Evolutionary conservation across 768 basidiomycete species (phyloP), one percentile per base, ranked within the genome.

Genomic region (Xerocomellus intermedius): DNA sequence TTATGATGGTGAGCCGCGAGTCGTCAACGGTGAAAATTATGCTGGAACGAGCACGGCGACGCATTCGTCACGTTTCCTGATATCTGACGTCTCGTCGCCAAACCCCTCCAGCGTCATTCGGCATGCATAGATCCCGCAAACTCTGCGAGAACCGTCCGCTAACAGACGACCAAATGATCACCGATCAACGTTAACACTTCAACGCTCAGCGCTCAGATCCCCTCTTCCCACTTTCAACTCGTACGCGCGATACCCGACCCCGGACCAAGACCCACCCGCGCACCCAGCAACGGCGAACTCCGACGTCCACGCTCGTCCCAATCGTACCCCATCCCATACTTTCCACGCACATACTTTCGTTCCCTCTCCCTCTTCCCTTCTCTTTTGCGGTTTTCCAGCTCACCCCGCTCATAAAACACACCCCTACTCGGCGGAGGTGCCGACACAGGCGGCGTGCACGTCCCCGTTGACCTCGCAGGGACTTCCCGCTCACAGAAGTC

Each of bases 321-420:
- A 16, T 76, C 74, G 56, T 78, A 79, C 33, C 75, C 33, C 75
- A 57, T 66, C 35, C 66, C 70, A 28, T 69, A 67, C 10, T 55
- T 55, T 22, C 61, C 58, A 48, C 72, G 68, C 41, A 44, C 60
- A 50, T 73, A 75, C 22, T 74, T 75, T 36, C 74, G 68, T 37
- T 78, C 75, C n/a, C 62, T 30, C 56, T 44, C 66, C 5, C 52
- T 24, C 10, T 47, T 44, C 7, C 39, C 8, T 10, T 47, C 21
- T 17, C 21, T 19, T 2, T 46, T 37, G 12, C 13, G 33, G 13
- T 33, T 43, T 17, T 37, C 63, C 0, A 48, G 58, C 12, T 48
- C 24, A 9, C 35, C 58, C 1, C 61, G 57, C 42, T 76, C 76
- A 47, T 75, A 76, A 54, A 73, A 73, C 33, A 46, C 61, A 38